Evolutionary conservation across 192 early-diverging fungal genomes (phyloP), one percentile per base, ranked within the genome.

Genomic region (Helicostylum pulchrum): DNA sequence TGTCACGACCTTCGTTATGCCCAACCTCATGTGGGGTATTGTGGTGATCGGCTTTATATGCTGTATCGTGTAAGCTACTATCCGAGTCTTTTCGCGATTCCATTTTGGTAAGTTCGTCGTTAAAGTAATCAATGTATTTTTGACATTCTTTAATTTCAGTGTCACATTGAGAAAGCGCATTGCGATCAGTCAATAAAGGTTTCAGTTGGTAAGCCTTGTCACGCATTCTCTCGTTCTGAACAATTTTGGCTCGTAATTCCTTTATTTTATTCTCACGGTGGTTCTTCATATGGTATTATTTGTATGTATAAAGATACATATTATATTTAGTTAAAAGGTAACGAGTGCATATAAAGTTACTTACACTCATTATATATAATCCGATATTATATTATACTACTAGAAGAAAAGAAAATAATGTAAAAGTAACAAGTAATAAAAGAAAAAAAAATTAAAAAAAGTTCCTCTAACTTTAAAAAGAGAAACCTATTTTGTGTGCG

Each of bases 151-250:
- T 73, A 39, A 90, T 80, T 66, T 83, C 83, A 47, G 76, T 77
- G 68, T 96, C 88, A 65, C 92, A 94, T 67, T 93, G 85, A 62
- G 89, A 82, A 34, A 78, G 76, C 48, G 84, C 85, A 59, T 81
- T 88, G 23, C 71, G 62, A 65, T 88, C 87, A 19, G 70, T 80
- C n/a, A 90, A 70, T 62, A 79, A 64, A 7, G 62, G 55, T 9
- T 84, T 78, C 79, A 92, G 82, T 39, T 85, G 70, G 23, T 77
- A 71, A 21, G 78, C 80, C 23, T 72, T 78, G 31, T 78, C 68
- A 14, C 65, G 66, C 64, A 79, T 64, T 47, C 68, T 61, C 34
- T 72, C 49, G 45, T 77, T 68, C 44, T 70, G 59, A 15, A 62
- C 70, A 23, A 82, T 82, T 57, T 75, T 78, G 31, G 60, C 36